phyloP scores from a whole-genome alignment of 495 filamentous ascomycete genomes.

The Articulospora tetracladia region DNA sequence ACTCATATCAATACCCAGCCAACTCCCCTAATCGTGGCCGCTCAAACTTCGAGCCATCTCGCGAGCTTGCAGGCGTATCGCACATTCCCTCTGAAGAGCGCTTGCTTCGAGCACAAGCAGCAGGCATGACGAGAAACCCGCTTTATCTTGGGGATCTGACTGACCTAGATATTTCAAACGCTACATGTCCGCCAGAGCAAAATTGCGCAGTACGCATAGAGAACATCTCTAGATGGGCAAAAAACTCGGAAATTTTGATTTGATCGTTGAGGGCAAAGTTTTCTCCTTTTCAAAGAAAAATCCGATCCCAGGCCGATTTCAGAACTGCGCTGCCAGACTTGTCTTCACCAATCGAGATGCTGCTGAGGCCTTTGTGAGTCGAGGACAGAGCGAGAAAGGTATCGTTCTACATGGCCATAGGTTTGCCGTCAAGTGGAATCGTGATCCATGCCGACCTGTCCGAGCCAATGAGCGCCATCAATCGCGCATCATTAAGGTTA shows the following conservation, averaged over 20 bases:
- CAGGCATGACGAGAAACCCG: background rate
- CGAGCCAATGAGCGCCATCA: background rate
- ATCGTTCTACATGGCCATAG: background rate
- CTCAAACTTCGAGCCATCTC: background rate
- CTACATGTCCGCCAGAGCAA: background rate
- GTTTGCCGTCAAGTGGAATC: background rate
- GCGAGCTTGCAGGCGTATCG: background rate
- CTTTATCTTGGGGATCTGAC: background rate
- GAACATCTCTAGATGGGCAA: background rate
- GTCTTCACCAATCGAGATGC: background rate
- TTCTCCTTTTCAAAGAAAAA: background rate
- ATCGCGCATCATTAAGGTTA: background rate
- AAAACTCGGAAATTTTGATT: background rate
- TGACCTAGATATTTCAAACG: background rate
- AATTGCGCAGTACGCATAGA: constrained; percentile 11
- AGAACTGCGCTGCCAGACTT: background rate
- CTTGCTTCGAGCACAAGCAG: background rate
- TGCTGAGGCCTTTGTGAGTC: background rate
- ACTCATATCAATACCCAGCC: background rate
- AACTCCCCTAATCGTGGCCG: background rate
- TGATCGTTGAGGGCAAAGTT: constrained; percentile 1
- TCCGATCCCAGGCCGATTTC: background rate
- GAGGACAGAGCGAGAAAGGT: background rate
- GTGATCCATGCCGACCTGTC: background rate
- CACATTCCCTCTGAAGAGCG: background rate